A percentile compares a stretch with the other conserved stretches of the same genome.
These are phyloP conservation scores for Boletus insuetus DNA, from an alignment of 768 basidiomycete species.

Conservation along the genomic window DNA sequence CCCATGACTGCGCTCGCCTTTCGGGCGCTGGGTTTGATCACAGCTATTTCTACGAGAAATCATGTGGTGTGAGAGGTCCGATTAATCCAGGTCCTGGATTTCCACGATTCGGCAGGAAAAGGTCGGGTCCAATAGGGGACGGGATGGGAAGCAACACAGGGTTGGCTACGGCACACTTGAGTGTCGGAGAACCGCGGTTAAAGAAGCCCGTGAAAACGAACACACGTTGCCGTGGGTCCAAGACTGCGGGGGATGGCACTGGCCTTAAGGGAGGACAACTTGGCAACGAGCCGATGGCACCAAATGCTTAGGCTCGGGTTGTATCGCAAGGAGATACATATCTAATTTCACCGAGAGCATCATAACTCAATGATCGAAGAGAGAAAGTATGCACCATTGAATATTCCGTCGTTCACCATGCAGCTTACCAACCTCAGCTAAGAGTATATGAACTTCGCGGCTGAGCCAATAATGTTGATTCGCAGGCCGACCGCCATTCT, in stretches of 20 bases:
- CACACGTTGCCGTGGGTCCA: no score
- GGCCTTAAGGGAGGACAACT: conserved; percentile 33
- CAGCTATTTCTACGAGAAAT: no score
- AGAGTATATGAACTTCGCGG: conserved; percentile 68
- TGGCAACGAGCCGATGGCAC: conserved; percentile 57
- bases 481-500: no score
- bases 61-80: no score
- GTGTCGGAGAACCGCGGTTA: no score
- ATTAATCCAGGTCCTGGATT: no score
- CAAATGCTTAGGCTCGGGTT: conserved; percentile 59
- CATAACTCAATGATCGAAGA: neutral
- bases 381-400: conserved; percentile 55
- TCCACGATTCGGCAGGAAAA: no score
- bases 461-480: no score
- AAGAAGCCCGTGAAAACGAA: no score
- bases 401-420: conserved; percentile 68
- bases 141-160: no score
- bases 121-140: no score
- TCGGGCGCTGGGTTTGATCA: conserved; percentile 25
- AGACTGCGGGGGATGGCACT: conserved; percentile 12
- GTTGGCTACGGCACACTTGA: no score
- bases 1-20: conserved; percentile 47
- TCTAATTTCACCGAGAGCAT: conserved; percentile 59
- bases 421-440: conserved; percentile 75
- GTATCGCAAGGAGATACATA: conserved; percentile 53